Base-by-base conservation (phyloP, 345 rosid species). In the Cardamine chenopodiifolia region DNA sequence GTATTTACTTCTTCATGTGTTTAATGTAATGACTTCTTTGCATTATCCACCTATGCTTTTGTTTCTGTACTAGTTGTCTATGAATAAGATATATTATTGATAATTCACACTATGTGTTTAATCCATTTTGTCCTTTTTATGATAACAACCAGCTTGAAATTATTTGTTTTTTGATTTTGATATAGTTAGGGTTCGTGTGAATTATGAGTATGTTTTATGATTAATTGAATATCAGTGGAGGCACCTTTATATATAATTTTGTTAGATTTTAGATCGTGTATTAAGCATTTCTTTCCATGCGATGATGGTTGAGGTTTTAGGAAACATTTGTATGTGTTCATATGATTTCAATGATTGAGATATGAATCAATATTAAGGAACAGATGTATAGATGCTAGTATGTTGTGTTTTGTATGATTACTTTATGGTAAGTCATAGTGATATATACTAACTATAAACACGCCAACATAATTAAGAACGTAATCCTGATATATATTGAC, bases 141-240 rank as follows among this genome's bases (percentile, higher is more conserved):
- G 22, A 0, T 44, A n/a, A 1, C 0, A 55, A n/a, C 28, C 10
- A 48, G 52, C 12, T 55, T 57, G 2, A 34, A 50, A 26, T 23
- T 50, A 50, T 59, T 22, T 3, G 22, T 39, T 50, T 28, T 28
- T 25, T 72, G 31, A 9, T 52, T 62, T 14, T 62, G 13, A 68
- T 40, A 40, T n/a, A 29, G 64, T 59, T 68, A 75, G 79, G 79
- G 74, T 6, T 75, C 47, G 8, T 66, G 71, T 55, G 34, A 62
- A 18, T 50, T 39, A n/a, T 49, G 17, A 2, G 53, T 63, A 53
- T 73, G 44, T 15, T 74, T 40, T 37, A 15, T 37, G 54, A 37
- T 1, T 7, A n/a, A 45, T 17, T 65, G 77, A 56, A 14, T 14
- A 28, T 63, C 25, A 40, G 8, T 7, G 37, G 64, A 64, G 2